These are phyloP conservation scores for Wickerhamiella dianesei DNA, from an alignment of 805 yeast genomes.

Conservation along the genomic window DNA sequence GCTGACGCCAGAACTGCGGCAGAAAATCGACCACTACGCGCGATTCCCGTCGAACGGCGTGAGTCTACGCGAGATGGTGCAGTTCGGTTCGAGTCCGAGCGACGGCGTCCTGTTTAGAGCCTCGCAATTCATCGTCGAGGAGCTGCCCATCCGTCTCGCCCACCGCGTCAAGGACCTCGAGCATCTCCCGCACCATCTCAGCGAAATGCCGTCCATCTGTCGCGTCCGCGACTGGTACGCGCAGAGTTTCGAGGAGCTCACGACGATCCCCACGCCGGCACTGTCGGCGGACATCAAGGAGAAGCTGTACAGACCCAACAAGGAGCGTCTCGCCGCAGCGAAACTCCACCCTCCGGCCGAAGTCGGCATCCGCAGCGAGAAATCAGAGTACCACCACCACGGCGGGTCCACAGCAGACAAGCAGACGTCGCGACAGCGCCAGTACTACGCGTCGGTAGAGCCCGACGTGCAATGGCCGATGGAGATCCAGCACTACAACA, in stretches of 20 bases:
- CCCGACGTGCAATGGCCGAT: slow-evolving; percentile 54
- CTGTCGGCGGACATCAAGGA: slow-evolving; percentile 30
- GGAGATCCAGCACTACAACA: slow-evolving; percentile 61
- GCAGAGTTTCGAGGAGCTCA: slow-evolving; percentile 69
- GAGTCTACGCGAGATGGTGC: slow-evolving; percentile 78
- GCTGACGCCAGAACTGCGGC: slow-evolving; percentile 32
- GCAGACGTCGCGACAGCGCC: background rate
- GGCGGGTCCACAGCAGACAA: slow-evolving; percentile 4
- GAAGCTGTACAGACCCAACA: slow-evolving; percentile 19
- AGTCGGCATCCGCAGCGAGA: slow-evolving; percentile 24
- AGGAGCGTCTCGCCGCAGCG: slow-evolving; percentile 12
- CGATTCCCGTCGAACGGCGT: slow-evolving; percentile 71
- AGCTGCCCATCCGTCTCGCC: slow-evolving; percentile 74
- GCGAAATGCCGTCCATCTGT: slow-evolving; percentile 58
- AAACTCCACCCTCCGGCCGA: slow-evolving; percentile 14
- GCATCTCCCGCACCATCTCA: slow-evolving; percentile 60
- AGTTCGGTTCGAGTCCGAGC: slow-evolving; percentile 67
- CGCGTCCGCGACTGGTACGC: slow-evolving; percentile 83
- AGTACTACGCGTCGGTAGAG: slow-evolving; percentile 11
- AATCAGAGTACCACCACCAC: slow-evolving; percentile 4
- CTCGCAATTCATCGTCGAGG: slow-evolving; percentile 71
- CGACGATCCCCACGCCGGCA: slow-evolving; percentile 46
- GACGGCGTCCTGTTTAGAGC: slow-evolving; percentile 73
- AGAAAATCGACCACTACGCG: slow-evolving; percentile 51
- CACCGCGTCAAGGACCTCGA: slow-evolving; percentile 77